Evolutionary conservation across 2,329 filamentous ascomycete genomes (phyloP).

Genomic region (Botrytis fabae): DNA sequence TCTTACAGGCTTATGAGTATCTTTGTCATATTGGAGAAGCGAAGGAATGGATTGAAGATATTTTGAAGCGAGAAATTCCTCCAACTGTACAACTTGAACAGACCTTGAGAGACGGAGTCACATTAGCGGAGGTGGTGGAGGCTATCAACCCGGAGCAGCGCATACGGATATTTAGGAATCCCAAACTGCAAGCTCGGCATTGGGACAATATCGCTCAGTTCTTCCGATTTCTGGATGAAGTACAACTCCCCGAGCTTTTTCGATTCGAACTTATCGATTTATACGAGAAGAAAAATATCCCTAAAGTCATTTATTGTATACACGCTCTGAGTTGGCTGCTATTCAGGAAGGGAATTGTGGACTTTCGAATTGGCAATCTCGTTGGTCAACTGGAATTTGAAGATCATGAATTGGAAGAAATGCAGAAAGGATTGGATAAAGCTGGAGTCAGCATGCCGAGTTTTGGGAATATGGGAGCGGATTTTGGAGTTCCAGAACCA

Average conservation of each 20-base stretch:
- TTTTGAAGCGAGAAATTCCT: slow-evolving; percentile 81
- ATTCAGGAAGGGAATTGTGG: slow-evolving; percentile 89
- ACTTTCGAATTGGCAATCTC: slow-evolving; percentile 94
- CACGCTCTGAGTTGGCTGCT: slow-evolving; percentile 97
- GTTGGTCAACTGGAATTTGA: slow-evolving; percentile 97
- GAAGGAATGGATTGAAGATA: slow-evolving; percentile 97
- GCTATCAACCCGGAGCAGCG: slow-evolving; percentile 76
- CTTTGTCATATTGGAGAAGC: slow-evolving; percentile 98
- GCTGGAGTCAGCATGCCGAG: slow-evolving; percentile 94
- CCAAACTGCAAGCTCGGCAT: slow-evolving; percentile 87
- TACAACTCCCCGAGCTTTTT: slow-evolving; percentile 92
- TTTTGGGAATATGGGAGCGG: slow-evolving; percentile 95
- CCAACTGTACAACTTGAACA: slow-evolving; percentile 94
- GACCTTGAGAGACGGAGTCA: slow-evolving; percentile 87
- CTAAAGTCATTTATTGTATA: slow-evolving; percentile 98
- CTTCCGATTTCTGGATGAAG: slow-evolving; percentile 88
- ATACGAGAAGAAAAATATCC: slow-evolving; percentile 99
- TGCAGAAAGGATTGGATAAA: slow-evolving; percentile 95
- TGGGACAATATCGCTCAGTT: slow-evolving; percentile 98
- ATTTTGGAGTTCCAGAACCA: slow-evolving; percentile 79
- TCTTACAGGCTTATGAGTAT: slow-evolving; percentile 95
- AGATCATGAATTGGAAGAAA: slow-evolving; percentile 94
- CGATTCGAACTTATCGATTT: slow-evolving; percentile 95
- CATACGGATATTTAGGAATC: slow-evolving; percentile 80
- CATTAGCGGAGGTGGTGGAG: slow-evolving; percentile 90